Evolutionary conservation across 164 flowering plant species (phyloP), one percentile per base, ranked within the genome.

Genomic region (Vitis cinerea): DNA sequence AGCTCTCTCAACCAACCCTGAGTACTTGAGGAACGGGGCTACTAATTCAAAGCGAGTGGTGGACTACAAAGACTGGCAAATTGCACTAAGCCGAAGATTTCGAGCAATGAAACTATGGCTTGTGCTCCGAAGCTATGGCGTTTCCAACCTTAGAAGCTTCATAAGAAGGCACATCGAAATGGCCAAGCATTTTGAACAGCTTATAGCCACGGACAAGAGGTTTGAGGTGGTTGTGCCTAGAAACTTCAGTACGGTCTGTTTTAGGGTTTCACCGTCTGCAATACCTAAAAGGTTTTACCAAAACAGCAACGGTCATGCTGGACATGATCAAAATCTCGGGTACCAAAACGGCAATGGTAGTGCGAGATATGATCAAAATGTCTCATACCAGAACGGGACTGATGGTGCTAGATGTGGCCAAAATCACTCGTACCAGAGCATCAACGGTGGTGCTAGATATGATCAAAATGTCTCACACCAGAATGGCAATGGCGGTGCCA

Each of bases 61-160:
- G 50, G 91, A 91, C 51, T 89, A 87, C 68, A 89, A 91, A 66
- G 97, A 89, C 59, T 91, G 94, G 97, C 92, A 88, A 66, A 83
- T 91, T 0, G 62, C 88, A 0, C 79, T 90, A 0, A 84, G 89
- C 69, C 68, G 93, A 14, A 65, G 90, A 1, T 91, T 90, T 56
- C 57, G 92, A 14, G 74, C 97, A 0, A 17, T 91, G 81, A 88
- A 87, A 60, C 75, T 90, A 2, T 90, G 92, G 97, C 44, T 90
- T 1, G 97, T 90, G 19, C 63, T 92, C 0, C 68, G 91, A 7
- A 80, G 81, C 70, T 83, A 91, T 54, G 97, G 97, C 1, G 85
- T 84, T 4, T 72, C 73, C 13, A 81, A 85, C 59, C 79, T 87
- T 0, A 67, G 86, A 50, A 73, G 67, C 61, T 79, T 74, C 68